These are phyloP conservation scores for Nemophila menziesii DNA, from an alignment of 257 asterid genomes.

Conservation along the genomic window DNA sequence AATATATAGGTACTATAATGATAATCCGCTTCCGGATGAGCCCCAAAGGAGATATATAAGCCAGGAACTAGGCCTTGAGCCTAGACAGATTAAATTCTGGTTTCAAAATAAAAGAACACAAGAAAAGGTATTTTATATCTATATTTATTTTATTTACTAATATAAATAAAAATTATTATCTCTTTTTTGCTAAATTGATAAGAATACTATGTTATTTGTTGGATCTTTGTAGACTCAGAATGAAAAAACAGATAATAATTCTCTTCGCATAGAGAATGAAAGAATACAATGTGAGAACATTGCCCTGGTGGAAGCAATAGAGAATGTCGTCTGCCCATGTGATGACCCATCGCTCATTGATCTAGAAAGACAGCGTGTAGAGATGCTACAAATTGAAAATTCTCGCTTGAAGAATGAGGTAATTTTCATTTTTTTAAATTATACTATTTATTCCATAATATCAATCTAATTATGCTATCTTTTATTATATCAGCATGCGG, in stretches of 20 bases:
- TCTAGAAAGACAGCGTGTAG: slow-evolving; percentile 28
- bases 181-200: too few species aligned
- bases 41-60: slow-evolving; percentile 42
- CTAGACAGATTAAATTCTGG: slow-evolving; percentile 52
- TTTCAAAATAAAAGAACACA: slow-evolving; percentile 66
- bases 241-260: slow-evolving; percentile 38
- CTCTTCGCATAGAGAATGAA: slow-evolving; percentile 43
- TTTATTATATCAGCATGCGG: not conserved
- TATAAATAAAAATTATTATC: too few species aligned
- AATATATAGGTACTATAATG: slow-evolving; percentile 42
- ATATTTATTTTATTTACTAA: too few species aligned
- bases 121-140: slow-evolving; percentile 41
- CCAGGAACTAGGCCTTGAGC: slow-evolving; percentile 44
- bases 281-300: slow-evolving; percentile 39
- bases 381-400: slow-evolving; percentile 40
- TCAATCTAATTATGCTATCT: not conserved
- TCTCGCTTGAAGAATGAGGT: slow-evolving; percentile 45
- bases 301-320: slow-evolving; percentile 38
- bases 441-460: not conserved
- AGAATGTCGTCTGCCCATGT: slow-evolving; percentile 33
- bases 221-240: slow-evolving; percentile 30
- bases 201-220: too few species aligned
- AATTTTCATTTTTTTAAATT: too few species aligned
- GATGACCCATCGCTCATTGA: slow-evolving; percentile 23
- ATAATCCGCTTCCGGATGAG: slow-evolving; percentile 47